Evolutionary conservation across 306 rosid genomes (phyloP).

Genomic region (Rosa chinensis): DNA sequence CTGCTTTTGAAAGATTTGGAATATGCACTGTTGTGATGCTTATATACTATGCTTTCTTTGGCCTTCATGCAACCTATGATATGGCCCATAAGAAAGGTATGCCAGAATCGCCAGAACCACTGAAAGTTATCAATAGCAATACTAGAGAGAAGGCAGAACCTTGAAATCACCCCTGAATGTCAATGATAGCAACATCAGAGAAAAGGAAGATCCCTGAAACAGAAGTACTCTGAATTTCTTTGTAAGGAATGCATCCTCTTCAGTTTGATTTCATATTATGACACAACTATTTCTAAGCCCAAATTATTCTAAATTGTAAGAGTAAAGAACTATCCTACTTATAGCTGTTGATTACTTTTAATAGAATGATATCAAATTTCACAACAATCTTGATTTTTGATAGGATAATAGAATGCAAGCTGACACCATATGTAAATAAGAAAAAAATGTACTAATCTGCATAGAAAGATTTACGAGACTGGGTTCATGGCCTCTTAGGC

Average conservation of each 20-base stretch:
- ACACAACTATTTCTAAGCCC: not conserved
- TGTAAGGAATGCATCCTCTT: not conserved
- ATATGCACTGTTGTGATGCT: conserved; percentile 62
- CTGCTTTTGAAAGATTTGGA: conserved; percentile 68
- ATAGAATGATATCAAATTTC: not conserved
- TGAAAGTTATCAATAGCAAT: conserved; percentile 27
- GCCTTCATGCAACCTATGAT: conserved; percentile 82
- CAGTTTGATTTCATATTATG: not conserved
- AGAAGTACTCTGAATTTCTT: not conserved
- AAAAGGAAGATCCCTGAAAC: conserved; percentile 37
- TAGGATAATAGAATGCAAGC: not conserved
- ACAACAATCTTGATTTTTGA: not conserved
- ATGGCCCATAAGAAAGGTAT: conserved; percentile 57
- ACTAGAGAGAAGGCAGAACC: conserved; percentile 38
- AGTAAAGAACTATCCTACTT: conserved; percentile 1
- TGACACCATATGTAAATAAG: not conserved
- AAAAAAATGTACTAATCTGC: not conserved
- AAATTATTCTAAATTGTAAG: conserved; percentile 4
- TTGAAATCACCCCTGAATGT: conserved; percentile 27
- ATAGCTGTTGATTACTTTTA: not conserved
- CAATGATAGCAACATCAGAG: conserved; percentile 21
- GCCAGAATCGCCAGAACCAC: conserved; percentile 8
- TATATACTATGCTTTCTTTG: conserved; percentile 61
- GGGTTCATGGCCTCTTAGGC: conserved; percentile 3
- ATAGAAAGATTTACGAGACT: not conserved